These are phyloP conservation scores for Mortierella sp. DNA, from an alignment of 371 early-diverging fungal genomes.

Conservation along the genomic window DNA sequence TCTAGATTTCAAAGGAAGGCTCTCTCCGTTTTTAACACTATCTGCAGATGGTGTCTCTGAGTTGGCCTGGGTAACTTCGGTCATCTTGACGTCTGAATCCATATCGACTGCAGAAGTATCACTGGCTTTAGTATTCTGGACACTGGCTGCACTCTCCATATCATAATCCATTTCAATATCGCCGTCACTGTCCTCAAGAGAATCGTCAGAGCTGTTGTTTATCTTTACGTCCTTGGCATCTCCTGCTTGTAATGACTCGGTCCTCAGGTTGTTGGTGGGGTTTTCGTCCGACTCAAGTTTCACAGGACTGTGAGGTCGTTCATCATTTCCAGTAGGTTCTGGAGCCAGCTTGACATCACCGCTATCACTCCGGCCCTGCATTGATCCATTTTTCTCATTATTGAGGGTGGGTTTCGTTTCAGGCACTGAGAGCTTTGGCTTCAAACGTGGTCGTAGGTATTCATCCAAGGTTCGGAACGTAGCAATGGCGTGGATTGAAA, in stretches of 20 bases:
- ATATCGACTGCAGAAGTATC: slow-evolving; percentile 29
- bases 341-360: neutral
- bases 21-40: neutral
- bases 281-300: slow-evolving; percentile 20
- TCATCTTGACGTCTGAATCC: slow-evolving; percentile 30
- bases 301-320: slow-evolving; percentile 12
- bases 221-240: slow-evolving; percentile 6
- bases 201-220: slow-evolving; percentile 14
- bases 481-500: slow-evolving; percentile 89
- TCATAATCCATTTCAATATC: slow-evolving; percentile 56
- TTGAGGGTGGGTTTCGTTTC: slow-evolving; percentile 15
- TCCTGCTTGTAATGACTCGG: neutral
- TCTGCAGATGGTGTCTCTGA: neutral
- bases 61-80: slow-evolving; percentile 10
- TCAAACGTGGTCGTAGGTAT: slow-evolving; percentile 73
- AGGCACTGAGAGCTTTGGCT: slow-evolving; percentile 14
- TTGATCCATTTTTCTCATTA: neutral
- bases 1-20: neutral
- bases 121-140: slow-evolving; percentile 24
- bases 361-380: neutral
- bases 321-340: slow-evolving; percentile 20
- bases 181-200: slow-evolving; percentile 30
- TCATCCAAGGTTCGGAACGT: slow-evolving; percentile 86
- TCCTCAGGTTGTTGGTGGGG: neutral
- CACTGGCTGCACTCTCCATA: slow-evolving; percentile 13